Base-by-base conservation (phyloP, 2,329 filamentous ascomycete species). In the Aphanoascus verrucosus region DNA sequence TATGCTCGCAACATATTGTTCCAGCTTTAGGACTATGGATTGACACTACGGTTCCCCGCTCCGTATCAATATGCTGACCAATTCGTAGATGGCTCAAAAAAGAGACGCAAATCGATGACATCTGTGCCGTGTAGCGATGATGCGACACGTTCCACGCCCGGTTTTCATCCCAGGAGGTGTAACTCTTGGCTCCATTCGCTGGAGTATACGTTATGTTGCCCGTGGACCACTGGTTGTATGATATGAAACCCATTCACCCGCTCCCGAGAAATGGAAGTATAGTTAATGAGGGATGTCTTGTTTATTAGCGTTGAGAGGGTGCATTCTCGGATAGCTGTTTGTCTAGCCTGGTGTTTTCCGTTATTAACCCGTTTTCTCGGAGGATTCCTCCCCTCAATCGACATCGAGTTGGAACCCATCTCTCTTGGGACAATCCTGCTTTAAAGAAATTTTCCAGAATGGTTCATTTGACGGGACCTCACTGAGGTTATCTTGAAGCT, bases 101-200 rank as follows among this genome's bases (percentile, higher is more conserved):
- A 46, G 14, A 38, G 50, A 52, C 19, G 48, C n/a, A 34, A 50
- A 35, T 5, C 56, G 60, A 59, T 59, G 56, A 42, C 41, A 40
- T 6, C 7, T 56, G 20, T 8, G 12, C 23, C 19, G 46, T 35
- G 31, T 23, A 23, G 7, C 23, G 23, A 28, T 28, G 23, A 28
- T 7, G 23, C 23, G 23, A 28, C 23, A 28, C 23, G 23, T 28
- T 28, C 23, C 23, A 7, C 23, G 23, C 23, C 7, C 23, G 3
- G 7, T 28, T 28, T 7, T 28, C 23, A 7, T 28, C 23, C 23
- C 23, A 28, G 3, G 23, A 7, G 23, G 23, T 28, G 23, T 28
- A 7, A 28, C 7, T 28, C n/a, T 4, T 28, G 23, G 23, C 23
- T 28, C 3, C 23, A n/a, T 5, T 38, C 3, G n/a, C 9, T n/a